Evolutionary conservation across 2,329 filamentous ascomycete genomes (phyloP), one percentile per base, ranked within the genome.

Genomic region (Cercospora sesami): DNA sequence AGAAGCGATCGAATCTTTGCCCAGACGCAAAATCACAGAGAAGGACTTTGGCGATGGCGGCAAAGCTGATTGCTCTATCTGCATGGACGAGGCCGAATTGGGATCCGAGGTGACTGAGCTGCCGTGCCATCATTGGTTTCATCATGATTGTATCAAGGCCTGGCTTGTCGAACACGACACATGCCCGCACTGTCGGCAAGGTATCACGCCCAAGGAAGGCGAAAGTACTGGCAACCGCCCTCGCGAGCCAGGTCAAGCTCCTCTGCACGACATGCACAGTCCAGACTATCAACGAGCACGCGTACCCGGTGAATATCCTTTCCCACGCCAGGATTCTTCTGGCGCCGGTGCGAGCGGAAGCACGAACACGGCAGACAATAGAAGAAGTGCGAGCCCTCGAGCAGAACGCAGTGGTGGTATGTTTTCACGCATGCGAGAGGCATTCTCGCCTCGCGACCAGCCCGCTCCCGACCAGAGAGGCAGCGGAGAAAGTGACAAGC

Each of bases 111-210:
- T 94, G 5, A 87, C 91, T 0, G 86, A 90, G 57, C 80, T 99
- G 61, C 93, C 93, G 0, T 99, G 95, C 80, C 90, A 88, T 68
- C 95, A 99, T 77, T 97, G 93, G 92, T 98, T 97, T 78, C 94
- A 97, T 76, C 89, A 90, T 67, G 83, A 87, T 28, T 98, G 94
- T 75, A 91, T 95, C 36, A 85, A 88, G 26, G 84, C 91, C 60
- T 98, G 94, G 94, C 81, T 98, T 62, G 87, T 86, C 74, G 91
- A 96, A 79, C 94, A 97, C 79, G 93, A 97, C 75, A 97, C 94
- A 0, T 98, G 94, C 75, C 94, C 94, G 1, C 90, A 93, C 63
- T 94, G 91, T 76, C 86, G 91, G 45, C 86, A 83, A 70, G 80
- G 83, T 12, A 84, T 85, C 69, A 81, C 86, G 16, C 74, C 78